Conservation (phyloP, 306 rosid species). For the Citrullus mucosospermus region DNA sequence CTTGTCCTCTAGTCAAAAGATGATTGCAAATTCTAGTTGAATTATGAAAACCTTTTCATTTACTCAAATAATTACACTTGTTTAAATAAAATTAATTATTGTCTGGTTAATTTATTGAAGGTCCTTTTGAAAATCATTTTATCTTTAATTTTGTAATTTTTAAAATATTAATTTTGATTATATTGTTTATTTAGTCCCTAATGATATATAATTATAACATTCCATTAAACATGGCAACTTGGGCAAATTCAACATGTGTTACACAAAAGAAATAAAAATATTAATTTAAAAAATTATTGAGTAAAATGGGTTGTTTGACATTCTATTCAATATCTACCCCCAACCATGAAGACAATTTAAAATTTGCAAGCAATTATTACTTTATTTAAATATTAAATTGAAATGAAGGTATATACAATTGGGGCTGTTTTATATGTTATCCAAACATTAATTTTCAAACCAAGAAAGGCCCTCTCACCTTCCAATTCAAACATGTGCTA, state of each 20-base stretch:
- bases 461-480: slow-evolving; percentile 4
- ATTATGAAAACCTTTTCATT: neutral
- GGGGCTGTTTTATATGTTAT: neutral
- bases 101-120: neutral
- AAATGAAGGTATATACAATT: neutral
- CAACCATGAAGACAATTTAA: neutral
- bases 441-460: neutral
- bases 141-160: neutral
- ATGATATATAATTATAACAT: neutral
- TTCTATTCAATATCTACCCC: slow-evolving; percentile 3
- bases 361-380: slow-evolving; percentile 2
- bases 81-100: neutral
- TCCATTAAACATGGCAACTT: neutral
- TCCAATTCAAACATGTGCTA: neutral
- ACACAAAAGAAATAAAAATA: neutral
- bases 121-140: neutral
- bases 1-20: neutral
- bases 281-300: neutral
- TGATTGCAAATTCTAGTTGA: neutral
- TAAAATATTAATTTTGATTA: neutral
- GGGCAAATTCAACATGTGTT: neutral
- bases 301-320: neutral
- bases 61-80: neutral
- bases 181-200: neutral
- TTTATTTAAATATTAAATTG: neutral